Evolutionary conservation across 2,329 filamentous ascomycete species (phyloP), one percentile per base, ranked within the genome.

Genomic region (Diaporthe capsici): DNA sequence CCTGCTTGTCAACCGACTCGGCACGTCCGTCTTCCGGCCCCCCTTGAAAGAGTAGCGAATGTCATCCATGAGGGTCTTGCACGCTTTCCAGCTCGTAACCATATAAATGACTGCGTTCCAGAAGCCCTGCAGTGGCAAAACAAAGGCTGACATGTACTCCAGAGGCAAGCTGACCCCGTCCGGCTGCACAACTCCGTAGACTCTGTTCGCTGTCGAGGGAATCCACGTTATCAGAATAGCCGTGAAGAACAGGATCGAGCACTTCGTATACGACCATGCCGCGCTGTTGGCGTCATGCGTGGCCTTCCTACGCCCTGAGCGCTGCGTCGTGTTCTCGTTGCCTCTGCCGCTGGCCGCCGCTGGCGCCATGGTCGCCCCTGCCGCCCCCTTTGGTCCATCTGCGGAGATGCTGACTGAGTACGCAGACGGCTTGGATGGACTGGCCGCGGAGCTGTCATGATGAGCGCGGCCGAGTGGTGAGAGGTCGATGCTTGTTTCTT

Each of bases 31-130:
- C 73, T 39, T 60, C 58, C 25, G 57, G 22, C 28, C n/a, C 2
- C 67, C 44, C 49, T 10, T 51, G 57, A 67, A 72, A n/a, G 20
- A 53, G 15, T 44, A 13, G 25, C 57, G 25, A n/a, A 87, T 74
- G 63, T 88, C 86, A 13, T 80, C 79, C 72, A 82, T 84, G 39
- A 91, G 82, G 44, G 84, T 83, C 81, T 88, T 88, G 81, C 91
- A 92, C 0, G 92, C 92, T 68, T 89, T 84, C 87, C 91, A 90
- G 8, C 93, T 94, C 1, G 93, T 95, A 15, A 90, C 88, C 22
- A 91, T 84, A 83, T 97, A 97, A 78, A 97, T 95, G 75, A 94
- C 83, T 25, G 92, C 90, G 82, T 97, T 97, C 94, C 94, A 97
- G 80, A 96, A 94, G 0, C 95, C 95, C 81, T 97, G 95, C 0